Evolutionary conservation across 441 rosid genomes (phyloP), one percentile per base, ranked within the genome.

Genomic region (Bocquillonia castaneifolia): DNA sequence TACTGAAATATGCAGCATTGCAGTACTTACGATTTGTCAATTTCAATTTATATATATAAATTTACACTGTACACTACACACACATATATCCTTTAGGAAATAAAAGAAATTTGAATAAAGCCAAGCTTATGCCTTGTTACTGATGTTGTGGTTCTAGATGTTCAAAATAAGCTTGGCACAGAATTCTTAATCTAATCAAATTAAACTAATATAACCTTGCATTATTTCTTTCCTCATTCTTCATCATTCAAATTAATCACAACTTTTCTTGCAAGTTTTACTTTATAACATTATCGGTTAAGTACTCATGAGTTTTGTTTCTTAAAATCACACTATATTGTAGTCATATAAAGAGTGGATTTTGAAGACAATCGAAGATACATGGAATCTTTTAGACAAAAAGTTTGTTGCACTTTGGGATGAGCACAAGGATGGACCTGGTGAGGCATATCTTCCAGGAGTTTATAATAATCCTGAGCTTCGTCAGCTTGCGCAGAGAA

Each of bases 371-470:
- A 79, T 80, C 42, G 87, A 84, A 64, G 88, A 88, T 65, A 86
- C 93, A 6, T 91, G 97, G 97, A 77, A 71, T 80, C 80, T 85
- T 64, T 89, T 93, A 67, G 63, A 71, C 67, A 60, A 78, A 64
- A 93, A 83, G 63, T 91, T 89, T 76, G 77, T 72, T 5, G 78
- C 83, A 0, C 82, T 93, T 4, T 91, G 97, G 96, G 78, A 84
- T 63, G 63, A 85, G 68, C 79, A 91, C 81, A 88, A 83, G 79
- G 84, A 89, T 80, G 93, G 95, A 47, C 63, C 79, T 3, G 97
- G 97, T 0, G 95, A 91, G 80, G 97, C 97, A 53, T 91, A 89
- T 70, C 92, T 88, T 62, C 80, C 87, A 14, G 92, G 72, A 71
- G 88, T 93, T 68, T 91, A 93, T 68, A 86, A 81, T 72, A 86